Percentiles rank a stretch among this genome's conserved stretches.
Conservation (phyloP, 192 early-diverging fungal species). For the Geranomyces variabilis region DNA sequence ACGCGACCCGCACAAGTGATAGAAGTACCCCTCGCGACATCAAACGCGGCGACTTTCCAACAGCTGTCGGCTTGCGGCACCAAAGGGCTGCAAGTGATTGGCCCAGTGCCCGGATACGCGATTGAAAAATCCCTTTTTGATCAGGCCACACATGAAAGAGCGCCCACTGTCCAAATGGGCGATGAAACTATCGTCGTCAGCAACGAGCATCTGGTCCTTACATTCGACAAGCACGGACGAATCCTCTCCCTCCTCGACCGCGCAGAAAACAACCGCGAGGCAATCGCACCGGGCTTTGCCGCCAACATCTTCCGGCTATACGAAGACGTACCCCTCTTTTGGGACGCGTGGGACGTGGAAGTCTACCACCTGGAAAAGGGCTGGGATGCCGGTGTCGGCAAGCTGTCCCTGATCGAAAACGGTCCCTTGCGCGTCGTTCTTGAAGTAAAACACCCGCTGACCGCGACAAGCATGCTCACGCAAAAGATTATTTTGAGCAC, state of each 20-base stretch:
- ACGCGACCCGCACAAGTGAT: conserved; percentile 22
- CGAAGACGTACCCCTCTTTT: conserved; percentile 86
- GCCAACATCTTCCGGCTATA: conserved; percentile 82
- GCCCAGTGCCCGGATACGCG: conserved; percentile 8
- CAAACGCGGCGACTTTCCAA: neutral
- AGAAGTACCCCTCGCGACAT: conserved; percentile 20
- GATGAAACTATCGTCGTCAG: conserved; percentile 59
- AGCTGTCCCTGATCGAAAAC: conserved; percentile 65
- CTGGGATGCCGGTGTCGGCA: conserved; percentile 60
- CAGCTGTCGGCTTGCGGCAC: conserved; percentile 27
- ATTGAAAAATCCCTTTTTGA: conserved; percentile 11
- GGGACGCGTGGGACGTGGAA: conserved; percentile 87
- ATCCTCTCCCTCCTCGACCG: conserved; percentile 40
- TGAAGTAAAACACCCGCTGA: conserved; percentile 64
- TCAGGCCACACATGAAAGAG: neutral
- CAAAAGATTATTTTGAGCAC: conserved; percentile 82
- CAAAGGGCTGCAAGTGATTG: conserved; percentile 21
- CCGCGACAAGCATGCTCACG: conserved; percentile 65
- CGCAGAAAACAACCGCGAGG: conserved; percentile 49
- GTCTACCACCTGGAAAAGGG: conserved; percentile 92
- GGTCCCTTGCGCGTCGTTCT: conserved; percentile 84
- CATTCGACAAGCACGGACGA: conserved; percentile 74
- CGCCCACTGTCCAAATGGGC: neutral
- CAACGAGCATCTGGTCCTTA: conserved; percentile 74
- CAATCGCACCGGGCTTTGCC: conserved; percentile 50